A percentile compares a stretch with the other conserved stretches of the same genome.
Conservation (phyloP, 2,329 filamentous ascomycete genomes). For the Fusarium tanahbumbuense region DNA sequence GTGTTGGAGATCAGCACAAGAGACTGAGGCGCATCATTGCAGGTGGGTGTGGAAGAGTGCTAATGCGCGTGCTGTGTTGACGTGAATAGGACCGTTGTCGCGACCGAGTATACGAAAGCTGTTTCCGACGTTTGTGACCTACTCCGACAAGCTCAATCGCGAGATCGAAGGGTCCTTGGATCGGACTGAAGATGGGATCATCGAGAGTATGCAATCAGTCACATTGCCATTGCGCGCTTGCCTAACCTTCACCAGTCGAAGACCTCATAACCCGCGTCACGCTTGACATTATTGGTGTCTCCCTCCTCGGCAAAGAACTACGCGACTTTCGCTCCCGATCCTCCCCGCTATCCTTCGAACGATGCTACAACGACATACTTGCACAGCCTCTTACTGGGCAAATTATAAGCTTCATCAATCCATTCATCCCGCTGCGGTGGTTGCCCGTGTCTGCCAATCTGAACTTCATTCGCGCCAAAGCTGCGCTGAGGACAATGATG, state of each 20-base stretch:
- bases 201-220: neutral
- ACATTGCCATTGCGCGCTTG: accelerated
- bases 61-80: neutral
- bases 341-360: slow-evolving; percentile 15
- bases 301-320: slow-evolving; percentile 7
- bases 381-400: slow-evolving; percentile 15
- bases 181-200: neutral
- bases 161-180: neutral
- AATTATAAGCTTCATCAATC: slow-evolving; percentile 26
- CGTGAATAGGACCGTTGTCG: slow-evolving; percentile 3
- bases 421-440: slow-evolving; percentile 21
- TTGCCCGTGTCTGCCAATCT: slow-evolving; percentile 17
- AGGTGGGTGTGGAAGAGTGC: neutral
- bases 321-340: slow-evolving; percentile 9
- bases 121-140: neutral
- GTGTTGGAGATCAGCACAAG: slow-evolving; percentile 27
- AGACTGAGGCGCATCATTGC: slow-evolving; percentile 17
- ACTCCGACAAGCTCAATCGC: slow-evolving; percentile 2
- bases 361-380: slow-evolving; percentile 20
- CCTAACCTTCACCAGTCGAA: neutral
- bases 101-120: slow-evolving; percentile 10
- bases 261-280: slow-evolving; percentile 2
- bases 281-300: slow-evolving; percentile 23
- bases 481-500: slow-evolving; percentile 21
- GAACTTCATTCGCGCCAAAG: slow-evolving; percentile 20